Conservation (phyloP, 345 rosid species). For the Hibiscus syriacus region DNA sequence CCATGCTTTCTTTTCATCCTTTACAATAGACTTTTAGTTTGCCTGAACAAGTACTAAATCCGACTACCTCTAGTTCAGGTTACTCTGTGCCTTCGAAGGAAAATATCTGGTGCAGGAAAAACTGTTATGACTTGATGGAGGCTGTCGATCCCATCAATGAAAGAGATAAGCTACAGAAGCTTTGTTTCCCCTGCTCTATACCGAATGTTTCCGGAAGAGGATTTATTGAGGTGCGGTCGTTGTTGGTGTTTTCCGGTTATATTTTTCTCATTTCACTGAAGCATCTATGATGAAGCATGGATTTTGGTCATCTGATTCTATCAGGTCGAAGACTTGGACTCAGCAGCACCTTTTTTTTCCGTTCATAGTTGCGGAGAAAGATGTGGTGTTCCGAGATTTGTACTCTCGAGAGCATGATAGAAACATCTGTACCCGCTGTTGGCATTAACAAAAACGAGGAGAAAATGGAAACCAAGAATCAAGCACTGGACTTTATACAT, state of each 20-base stretch:
- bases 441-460: conserved; percentile 8
- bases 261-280: background rate
- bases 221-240: conserved; percentile 51
- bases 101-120: conserved; percentile 42
- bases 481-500: conserved; percentile 52
- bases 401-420: conserved; percentile 46
- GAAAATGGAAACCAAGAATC: conserved; percentile 37
- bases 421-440: conserved; percentile 19
- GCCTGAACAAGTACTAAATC: conserved; percentile 5
- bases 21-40: background rate
- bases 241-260: conserved; percentile 1
- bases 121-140: conserved; percentile 25
- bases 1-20: background rate
- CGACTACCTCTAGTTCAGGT: conserved; percentile 25
- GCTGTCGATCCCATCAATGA: conserved; percentile 22
- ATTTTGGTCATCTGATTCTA: conserved; percentile 7
- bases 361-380: conserved; percentile 63
- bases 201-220: conserved; percentile 57
- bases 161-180: conserved; percentile 28
- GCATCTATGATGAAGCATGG: background rate
- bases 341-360: conserved; percentile 63
- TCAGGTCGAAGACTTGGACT: conserved; percentile 60
- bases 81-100: conserved; percentile 60
- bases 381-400: conserved; percentile 65
- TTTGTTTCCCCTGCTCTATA: conserved; percentile 40